Percentiles rank a stretch among this genome's conserved stretches.
phyloP scores from a whole-genome alignment of 1,139 yeast species.

The Zhuliangozyma parablackwelliae region DNA sequence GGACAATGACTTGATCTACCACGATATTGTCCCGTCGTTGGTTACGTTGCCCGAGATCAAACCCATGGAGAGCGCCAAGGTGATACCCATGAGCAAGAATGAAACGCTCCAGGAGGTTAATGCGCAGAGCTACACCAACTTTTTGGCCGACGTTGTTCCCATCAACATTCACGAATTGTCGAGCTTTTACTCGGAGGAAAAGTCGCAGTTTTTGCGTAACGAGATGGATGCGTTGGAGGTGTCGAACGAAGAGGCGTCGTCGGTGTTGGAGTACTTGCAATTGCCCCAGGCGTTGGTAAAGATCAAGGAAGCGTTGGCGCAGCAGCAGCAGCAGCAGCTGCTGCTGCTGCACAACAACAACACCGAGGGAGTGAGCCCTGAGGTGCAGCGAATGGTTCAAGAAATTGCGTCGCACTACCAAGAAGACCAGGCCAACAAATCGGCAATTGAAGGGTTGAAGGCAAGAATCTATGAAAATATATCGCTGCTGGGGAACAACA shows the following conservation, averaged over 20 bases:
- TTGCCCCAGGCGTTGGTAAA: constrained; percentile 65
- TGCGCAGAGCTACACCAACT: constrained; percentile 50
- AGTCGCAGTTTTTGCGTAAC: constrained; percentile 68
- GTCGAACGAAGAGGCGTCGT: constrained; percentile 72
- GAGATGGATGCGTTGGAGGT: constrained; percentile 75
- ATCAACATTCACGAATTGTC: constrained; percentile 81
- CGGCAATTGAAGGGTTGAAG: constrained; percentile 25
- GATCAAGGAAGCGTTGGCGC: constrained; percentile 32
- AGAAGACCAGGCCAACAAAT: constrained; percentile 22
- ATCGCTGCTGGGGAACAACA: constrained; percentile 17
- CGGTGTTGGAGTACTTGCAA: constrained; percentile 75
- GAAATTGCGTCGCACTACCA: constrained; percentile 22
- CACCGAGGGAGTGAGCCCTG: constrained; percentile 2
- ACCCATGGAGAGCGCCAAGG: constrained; percentile 73
- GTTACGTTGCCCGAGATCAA: constrained; percentile 57
- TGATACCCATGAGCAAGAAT: constrained; percentile 47
- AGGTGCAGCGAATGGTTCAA: constrained; percentile 17
- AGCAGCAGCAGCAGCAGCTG: not conserved
- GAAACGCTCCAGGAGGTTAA: constrained; percentile 36
- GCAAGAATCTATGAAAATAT: constrained; percentile 38
- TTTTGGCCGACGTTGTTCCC: constrained; percentile 81
- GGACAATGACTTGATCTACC: constrained; percentile 88
- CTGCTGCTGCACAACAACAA: constrained; percentile 15
- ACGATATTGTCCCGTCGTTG: constrained; percentile 64
- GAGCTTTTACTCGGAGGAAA: constrained; percentile 85